Percentiles rank a stretch among this genome's conserved stretches.
These are phyloP conservation scores for Colletotrichum cuscutae DNA, from an alignment of 2,329 filamentous ascomycete species.

Conservation along the genomic window DNA sequence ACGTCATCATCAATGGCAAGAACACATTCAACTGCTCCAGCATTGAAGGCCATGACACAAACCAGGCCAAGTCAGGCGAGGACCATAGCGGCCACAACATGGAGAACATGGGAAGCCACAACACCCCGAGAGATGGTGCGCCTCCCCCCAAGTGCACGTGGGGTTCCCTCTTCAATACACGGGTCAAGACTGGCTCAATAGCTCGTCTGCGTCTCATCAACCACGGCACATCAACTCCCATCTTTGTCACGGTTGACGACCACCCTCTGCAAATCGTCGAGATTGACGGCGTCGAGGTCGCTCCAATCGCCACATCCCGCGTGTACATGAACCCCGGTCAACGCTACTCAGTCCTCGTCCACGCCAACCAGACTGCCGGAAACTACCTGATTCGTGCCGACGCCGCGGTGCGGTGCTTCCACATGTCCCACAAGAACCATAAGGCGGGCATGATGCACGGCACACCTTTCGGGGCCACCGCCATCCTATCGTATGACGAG, in stretches of 20 bases:
- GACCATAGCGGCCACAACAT: slow-evolving; percentile 23
- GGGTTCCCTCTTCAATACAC: slow-evolving; percentile 45
- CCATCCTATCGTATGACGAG: slow-evolving; percentile 35
- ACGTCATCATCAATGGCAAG: slow-evolving; percentile 52
- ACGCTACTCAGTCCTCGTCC: slow-evolving; percentile 49
- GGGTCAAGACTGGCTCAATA: slow-evolving; percentile 40
- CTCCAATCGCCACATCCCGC: slow-evolving; percentile 44
- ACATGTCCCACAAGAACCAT: slow-evolving; percentile 31
- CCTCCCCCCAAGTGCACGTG: slow-evolving; percentile 39
- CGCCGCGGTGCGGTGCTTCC: slow-evolving; percentile 25
- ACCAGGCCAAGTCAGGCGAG: slow-evolving; percentile 20
- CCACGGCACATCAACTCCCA: slow-evolving; percentile 49
- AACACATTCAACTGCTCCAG: slow-evolving; percentile 47
- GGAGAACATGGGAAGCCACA: slow-evolving; percentile 9
- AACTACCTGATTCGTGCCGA: slow-evolving; percentile 50
- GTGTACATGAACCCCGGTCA: slow-evolving; percentile 53
- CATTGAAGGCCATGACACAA: slow-evolving; percentile 30
- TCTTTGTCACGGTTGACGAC: slow-evolving; percentile 51
- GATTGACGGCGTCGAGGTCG: slow-evolving; percentile 52
- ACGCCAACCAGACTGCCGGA: slow-evolving; percentile 43
- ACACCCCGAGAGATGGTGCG: slow-evolving; percentile 4
- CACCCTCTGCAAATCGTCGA: slow-evolving; percentile 51
- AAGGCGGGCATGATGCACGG: slow-evolving; percentile 22
- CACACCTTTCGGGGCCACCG: slow-evolving; percentile 32
- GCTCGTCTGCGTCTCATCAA: slow-evolving; percentile 52